Evolutionary conservation across 495 filamentous ascomycete genomes (phyloP).

Genomic region (Tuber melanosporum): DNA sequence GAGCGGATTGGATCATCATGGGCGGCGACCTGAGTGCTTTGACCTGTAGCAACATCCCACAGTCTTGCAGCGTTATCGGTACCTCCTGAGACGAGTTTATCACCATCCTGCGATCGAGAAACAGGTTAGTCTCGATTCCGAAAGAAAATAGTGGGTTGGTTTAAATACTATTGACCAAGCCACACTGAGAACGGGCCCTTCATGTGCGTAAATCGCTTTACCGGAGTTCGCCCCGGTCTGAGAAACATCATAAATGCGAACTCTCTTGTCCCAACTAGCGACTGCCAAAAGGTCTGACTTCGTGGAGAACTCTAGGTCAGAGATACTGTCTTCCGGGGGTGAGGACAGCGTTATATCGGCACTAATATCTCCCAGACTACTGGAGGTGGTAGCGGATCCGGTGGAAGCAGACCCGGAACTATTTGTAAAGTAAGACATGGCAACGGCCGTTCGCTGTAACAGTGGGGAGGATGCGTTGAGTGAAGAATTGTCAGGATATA

Average conservation of each 20-base stretch:
- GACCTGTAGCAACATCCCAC: slow-evolving; percentile 60
- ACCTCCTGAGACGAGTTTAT: slow-evolving; percentile 72
- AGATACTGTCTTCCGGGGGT: slow-evolving; percentile 80
- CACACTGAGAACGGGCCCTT: slow-evolving; percentile 68
- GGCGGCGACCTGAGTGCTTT: slow-evolving; percentile 59
- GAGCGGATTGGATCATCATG: slow-evolving; percentile 75
- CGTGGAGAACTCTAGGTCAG: slow-evolving; percentile 75
- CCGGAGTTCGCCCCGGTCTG: slow-evolving; percentile 62
- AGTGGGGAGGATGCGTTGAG: not conserved
- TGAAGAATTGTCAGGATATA: not conserved
- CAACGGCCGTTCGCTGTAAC: not conserved
- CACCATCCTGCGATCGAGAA: slow-evolving; percentile 48
- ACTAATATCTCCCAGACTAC: slow-evolving; percentile 81
- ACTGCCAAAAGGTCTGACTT: slow-evolving; percentile 71
- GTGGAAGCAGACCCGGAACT: not conserved
- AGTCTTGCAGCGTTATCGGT: slow-evolving; percentile 78
- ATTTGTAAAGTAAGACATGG: not conserved
- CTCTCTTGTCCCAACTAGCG: slow-evolving; percentile 87
- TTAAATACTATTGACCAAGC: slow-evolving; percentile 69
- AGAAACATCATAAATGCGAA: slow-evolving; percentile 84
- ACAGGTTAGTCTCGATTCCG: slow-evolving; percentile 24
- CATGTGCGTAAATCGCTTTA: slow-evolving; percentile 70
- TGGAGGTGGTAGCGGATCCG: slow-evolving; percentile 48
- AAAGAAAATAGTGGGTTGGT: slow-evolving; percentile 7
- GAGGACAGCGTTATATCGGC: slow-evolving; percentile 73